Percentiles rank a stretch among this genome's conserved stretches.
phyloP scores from a whole-genome alignment of 2,329 filamentous ascomycete genomes.

The Mycosphaerella arachidis region DNA sequence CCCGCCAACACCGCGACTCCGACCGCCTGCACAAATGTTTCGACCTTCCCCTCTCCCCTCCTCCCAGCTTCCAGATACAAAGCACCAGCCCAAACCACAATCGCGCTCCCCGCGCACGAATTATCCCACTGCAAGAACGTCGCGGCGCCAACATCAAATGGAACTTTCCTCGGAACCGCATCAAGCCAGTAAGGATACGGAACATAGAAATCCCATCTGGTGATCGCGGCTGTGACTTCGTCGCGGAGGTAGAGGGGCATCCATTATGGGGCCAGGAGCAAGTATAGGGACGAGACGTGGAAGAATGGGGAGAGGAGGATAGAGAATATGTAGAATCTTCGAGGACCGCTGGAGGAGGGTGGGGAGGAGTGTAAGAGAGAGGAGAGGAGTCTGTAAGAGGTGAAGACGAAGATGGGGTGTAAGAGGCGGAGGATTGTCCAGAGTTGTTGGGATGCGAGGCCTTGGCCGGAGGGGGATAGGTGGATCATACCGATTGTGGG shows the following conservation, averaged over 20 bases:
- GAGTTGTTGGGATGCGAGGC: conserved; percentile 17
- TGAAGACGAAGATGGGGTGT: conserved; percentile 20
- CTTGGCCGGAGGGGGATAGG: conserved; percentile 14
- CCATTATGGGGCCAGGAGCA: conserved; percentile 11
- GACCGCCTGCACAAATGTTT: conserved; percentile 9
- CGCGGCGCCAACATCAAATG: conserved; percentile 17
- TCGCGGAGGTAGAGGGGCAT: conserved; percentile 16
- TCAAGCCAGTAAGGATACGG: conserved; percentile 18
- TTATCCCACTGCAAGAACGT: conserved; percentile 25
- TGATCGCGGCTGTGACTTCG: conserved; percentile 11
- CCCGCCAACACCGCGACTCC: conserved; percentile 17
- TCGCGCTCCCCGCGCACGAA: conserved; percentile 15
- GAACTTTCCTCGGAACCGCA: conserved; percentile 5
- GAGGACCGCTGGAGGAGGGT: not conserved
- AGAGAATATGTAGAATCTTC: conserved; percentile 20
- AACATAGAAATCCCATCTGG: conserved; percentile 10
- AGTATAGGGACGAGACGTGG: conserved; percentile 17
- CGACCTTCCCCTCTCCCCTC: not conserved
- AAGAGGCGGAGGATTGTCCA: conserved; percentile 23
- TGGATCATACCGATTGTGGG: conserved; percentile 22
- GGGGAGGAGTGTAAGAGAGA: not conserved
- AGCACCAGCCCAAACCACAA: conserved; percentile 18
- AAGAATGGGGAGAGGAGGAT: conserved; percentile 21
- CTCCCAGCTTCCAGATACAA: conserved; percentile 14
- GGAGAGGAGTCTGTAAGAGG: conserved; percentile 8